A percentile compares a stretch with the other conserved stretches of the same genome.
Evolutionary conservation across 257 asterid species (phyloP).

Genomic region (Plantago ovata): DNA sequence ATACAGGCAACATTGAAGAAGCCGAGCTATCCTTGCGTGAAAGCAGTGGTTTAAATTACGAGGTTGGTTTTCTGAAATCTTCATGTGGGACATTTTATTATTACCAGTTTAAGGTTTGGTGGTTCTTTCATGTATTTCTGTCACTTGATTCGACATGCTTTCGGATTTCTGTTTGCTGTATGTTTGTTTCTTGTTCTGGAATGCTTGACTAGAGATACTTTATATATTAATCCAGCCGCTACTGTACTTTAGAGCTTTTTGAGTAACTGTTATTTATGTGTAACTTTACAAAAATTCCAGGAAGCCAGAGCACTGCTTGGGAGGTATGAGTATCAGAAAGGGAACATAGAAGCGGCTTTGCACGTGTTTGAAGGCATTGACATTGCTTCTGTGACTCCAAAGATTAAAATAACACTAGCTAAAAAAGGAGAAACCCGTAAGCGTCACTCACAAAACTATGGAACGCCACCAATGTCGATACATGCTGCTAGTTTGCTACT

Average conservation of each 20-base stretch:
- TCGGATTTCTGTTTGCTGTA: neutral
- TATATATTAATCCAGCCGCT: slow-evolving; percentile 1
- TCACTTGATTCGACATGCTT: slow-evolving; percentile 4
- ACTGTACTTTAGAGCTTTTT: slow-evolving; percentile 8
- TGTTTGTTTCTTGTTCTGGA: neutral
- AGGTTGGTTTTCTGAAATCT: slow-evolving; percentile 39
- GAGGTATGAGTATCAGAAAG: slow-evolving; percentile 85
- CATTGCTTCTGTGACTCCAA: slow-evolving; percentile 61
- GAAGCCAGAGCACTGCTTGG: slow-evolving; percentile 97
- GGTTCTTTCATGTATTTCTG: slow-evolving; percentile 7
- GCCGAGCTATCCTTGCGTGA: slow-evolving; percentile 85
- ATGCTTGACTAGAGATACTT: slow-evolving; percentile 8
- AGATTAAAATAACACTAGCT: slow-evolving; percentile 66
- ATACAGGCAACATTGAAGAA: slow-evolving; percentile 77
- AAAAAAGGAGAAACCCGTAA: slow-evolving; percentile 45
- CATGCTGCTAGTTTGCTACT: slow-evolving; percentile 82
- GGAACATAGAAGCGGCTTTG: slow-evolving; percentile 83
- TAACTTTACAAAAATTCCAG: slow-evolving; percentile 35
- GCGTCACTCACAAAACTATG: slow-evolving; percentile 52
- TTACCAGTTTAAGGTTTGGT: neutral
- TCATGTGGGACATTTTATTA: neutral
- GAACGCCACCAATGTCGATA: slow-evolving; percentile 65
- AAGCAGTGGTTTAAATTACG: slow-evolving; percentile 71
- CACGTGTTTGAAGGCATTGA: slow-evolving; percentile 96
- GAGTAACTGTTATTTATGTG: slow-evolving; percentile 1